Conservation (phyloP, 1,284 basidiomycete species). For the Chondrostereum purpureum region DNA sequence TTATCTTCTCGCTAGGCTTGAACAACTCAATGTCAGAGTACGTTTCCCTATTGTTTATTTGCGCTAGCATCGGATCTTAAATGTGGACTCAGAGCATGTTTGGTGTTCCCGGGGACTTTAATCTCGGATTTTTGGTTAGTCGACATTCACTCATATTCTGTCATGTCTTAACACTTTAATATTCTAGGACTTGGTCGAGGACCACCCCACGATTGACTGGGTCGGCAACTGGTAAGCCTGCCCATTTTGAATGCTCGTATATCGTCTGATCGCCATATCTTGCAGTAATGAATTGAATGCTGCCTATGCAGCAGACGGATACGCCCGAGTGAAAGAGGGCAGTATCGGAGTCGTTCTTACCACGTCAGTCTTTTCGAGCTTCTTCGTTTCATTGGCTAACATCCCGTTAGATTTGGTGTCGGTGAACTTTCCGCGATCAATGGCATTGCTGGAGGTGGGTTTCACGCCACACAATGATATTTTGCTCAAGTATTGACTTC, state of each 20-base stretch:
- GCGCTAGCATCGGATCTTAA: conserved; percentile 1
- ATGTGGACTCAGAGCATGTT: conserved; percentile 56
- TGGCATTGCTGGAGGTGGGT: conserved; percentile 63
- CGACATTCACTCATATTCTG: neutral
- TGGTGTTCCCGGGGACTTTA: conserved; percentile 91
- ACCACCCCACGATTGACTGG: conserved; percentile 77
- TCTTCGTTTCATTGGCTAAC: conserved; percentile 6
- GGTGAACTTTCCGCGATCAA: conserved; percentile 84
- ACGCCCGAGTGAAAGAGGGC: conserved; percentile 76
- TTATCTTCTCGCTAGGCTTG: conserved; percentile 68
- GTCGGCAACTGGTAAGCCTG: conserved; percentile 66
- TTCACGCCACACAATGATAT: neutral
- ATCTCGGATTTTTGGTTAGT: conserved; percentile 60
- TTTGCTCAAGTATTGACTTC: conserved; percentile 5
- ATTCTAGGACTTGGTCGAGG: conserved; percentile 70
- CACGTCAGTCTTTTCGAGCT: conserved; percentile 40
- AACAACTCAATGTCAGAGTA: conserved; percentile 62
- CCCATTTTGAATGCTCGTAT: neutral
- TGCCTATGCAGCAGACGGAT: conserved; percentile 91
- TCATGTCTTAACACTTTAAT: neutral
- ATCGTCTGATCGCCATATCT: neutral
- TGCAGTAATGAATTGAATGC: conserved; percentile 78
- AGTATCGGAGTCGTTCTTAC: conserved; percentile 71
- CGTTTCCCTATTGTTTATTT: conserved; percentile 16
- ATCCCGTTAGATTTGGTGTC: conserved; percentile 73